A percentile compares a stretch with the other conserved stretches of the same genome.
Evolutionary conservation across 768 basidiomycete genomes (phyloP).

Genomic region (Leccinum longicurvipes): DNA sequence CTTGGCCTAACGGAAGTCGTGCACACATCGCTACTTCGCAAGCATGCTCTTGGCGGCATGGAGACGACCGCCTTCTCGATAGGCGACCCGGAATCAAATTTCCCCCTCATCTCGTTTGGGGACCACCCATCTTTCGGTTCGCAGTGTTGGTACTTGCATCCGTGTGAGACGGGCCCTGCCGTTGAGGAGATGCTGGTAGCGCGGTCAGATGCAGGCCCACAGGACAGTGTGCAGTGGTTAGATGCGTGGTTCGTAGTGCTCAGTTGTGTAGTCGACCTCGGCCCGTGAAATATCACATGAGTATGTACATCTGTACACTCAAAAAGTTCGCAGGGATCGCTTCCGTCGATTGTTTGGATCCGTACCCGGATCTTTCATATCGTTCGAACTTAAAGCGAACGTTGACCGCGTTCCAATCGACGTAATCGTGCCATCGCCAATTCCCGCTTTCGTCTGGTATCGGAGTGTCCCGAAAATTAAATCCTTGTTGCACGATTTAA

Average conservation of each 20-base stretch:
- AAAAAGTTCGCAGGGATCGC: conserved; percentile 1
- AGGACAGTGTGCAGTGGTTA: conserved; percentile 42
- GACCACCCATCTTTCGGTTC: conserved; percentile 78
- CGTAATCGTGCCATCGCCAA: conserved; percentile 5
- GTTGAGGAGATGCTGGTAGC: conserved; percentile 69
- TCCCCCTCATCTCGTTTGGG: conserved; percentile 81
- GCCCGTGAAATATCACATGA: conserved; percentile 10
- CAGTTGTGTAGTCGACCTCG: conserved; percentile 57
- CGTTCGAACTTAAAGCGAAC: background rate
- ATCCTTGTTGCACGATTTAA: conserved; percentile 12
- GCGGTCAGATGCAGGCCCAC: conserved; percentile 6
- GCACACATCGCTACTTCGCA: conserved; percentile 57
- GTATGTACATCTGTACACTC: too few relatives aligned
- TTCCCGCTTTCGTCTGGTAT: conserved; percentile 7
- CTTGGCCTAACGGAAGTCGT: conserved; percentile 56
- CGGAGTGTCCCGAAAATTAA: conserved; percentile 22
- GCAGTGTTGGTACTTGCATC: conserved; percentile 85
- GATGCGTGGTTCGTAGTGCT: conserved; percentile 80
- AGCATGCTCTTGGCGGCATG: conserved; percentile 39
- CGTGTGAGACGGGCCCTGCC: conserved; percentile 69
- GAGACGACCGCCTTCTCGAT: conserved; percentile 54
- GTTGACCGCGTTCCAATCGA: background rate
- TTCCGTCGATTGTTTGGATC: background rate
- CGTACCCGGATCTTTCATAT: conserved; percentile 5
- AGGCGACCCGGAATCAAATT: conserved; percentile 46